Evolutionary conservation across 2,329 filamentous ascomycete species (phyloP).

Genomic region (Diaporthe batatas): DNA sequence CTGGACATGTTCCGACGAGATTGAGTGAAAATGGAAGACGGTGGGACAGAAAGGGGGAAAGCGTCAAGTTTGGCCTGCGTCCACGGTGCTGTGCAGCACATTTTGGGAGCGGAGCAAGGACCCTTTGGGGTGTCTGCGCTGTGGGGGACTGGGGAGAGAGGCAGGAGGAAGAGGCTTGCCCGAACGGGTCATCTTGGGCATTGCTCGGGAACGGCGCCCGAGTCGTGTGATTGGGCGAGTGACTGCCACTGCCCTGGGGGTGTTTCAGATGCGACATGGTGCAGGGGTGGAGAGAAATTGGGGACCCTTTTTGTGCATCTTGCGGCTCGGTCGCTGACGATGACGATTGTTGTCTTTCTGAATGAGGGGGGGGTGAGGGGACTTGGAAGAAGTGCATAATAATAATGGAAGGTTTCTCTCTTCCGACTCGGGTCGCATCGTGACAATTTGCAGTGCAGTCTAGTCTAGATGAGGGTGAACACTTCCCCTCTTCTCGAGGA

Average conservation of each 20-base stretch:
- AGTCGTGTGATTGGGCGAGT: conserved; percentile 24
- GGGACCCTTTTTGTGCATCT: conserved; percentile 29
- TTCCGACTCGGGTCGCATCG: background rate
- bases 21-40: background rate
- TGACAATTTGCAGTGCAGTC: background rate
- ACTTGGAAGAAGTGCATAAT: too few species aligned
- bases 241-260: background rate
- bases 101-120: conserved; percentile 1
- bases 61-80: background rate
- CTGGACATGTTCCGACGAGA: conserved; percentile 13
- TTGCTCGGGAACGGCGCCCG: background rate
- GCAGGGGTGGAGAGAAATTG: conserved; percentile 21
- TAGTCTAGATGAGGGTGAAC: background rate
- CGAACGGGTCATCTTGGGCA: conserved; percentile 18
- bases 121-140: background rate
- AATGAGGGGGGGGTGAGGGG: background rate
- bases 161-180: too few species aligned
- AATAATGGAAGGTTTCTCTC: background rate
- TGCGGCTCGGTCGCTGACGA: conserved; percentile 26
- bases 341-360: background rate
- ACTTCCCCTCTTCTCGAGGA: background rate
- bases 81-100: too few species aligned
- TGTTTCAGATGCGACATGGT: conserved; percentile 34
- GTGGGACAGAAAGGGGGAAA: too few species aligned
- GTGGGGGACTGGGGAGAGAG: too few species aligned